Evolutionary conservation across 345 rosid genomes (phyloP).

Genomic region (Gossypium stocksii): DNA sequence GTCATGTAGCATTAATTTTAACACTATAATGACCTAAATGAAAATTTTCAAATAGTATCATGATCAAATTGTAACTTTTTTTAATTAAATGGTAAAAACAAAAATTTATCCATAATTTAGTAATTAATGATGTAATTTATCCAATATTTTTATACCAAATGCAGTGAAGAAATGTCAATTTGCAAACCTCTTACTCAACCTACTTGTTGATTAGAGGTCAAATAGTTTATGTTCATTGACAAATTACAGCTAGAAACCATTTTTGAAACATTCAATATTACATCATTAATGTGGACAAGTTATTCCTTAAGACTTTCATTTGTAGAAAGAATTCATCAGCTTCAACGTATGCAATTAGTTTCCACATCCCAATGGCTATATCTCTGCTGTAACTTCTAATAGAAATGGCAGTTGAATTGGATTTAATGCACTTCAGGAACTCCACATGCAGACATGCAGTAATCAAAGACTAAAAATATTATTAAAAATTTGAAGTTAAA

Average conservation of each 20-base stretch:
- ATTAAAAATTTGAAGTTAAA: neutral
- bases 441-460: slow-evolving; percentile 15
- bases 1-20: too few species aligned
- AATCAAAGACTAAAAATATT: slow-evolving; percentile 17
- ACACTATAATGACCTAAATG: too few species aligned
- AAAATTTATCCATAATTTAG: too few species aligned
- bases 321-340: neutral
- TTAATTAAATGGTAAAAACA: too few species aligned
- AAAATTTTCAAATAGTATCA: too few species aligned
- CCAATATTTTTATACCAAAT: neutral
- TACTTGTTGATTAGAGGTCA: slow-evolving; percentile 6
- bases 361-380: neutral
- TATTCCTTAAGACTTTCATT: neutral
- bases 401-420: slow-evolving; percentile 1
- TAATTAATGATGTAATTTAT: too few species aligned
- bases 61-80: too few species aligned
- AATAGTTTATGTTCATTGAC: slow-evolving; percentile 1
- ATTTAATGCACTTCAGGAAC: neutral
- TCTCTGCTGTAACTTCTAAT: neutral
- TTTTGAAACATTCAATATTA: slow-evolving; percentile 2
- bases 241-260: slow-evolving; percentile 15
- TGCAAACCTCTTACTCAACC: slow-evolving; percentile 15
- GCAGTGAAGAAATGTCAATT: neutral
- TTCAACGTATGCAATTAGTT: slow-evolving; percentile 1
- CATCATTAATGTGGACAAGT: slow-evolving; percentile 3